phyloP scores from a whole-genome alignment of 345 rosid genomes.

The Moringa oleifera region DNA sequence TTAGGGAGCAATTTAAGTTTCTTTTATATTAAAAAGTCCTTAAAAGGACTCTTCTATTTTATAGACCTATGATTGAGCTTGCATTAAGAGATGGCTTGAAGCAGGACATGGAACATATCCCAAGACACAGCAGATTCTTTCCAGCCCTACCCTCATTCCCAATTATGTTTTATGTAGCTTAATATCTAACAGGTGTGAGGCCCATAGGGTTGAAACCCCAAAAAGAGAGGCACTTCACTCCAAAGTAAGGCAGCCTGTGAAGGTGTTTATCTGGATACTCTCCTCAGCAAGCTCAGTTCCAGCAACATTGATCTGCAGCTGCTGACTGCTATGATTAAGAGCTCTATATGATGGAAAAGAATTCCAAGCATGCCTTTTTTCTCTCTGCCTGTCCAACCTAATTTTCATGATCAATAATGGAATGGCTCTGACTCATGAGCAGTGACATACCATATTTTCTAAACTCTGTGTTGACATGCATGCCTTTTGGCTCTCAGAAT shows the following conservation, averaged over 20 bases:
- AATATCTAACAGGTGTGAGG: conserved; percentile 57
- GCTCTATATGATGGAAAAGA: too few species aligned
- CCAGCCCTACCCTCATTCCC: conserved; percentile 58
- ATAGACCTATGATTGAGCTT: conserved; percentile 44
- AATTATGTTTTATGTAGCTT: conserved; percentile 59
- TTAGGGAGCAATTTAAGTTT: not conserved
- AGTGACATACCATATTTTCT: too few species aligned
- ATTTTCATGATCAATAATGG: too few species aligned
- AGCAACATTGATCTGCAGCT: conserved; percentile 61
- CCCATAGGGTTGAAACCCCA: conserved; percentile 34
- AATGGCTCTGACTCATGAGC: too few species aligned
- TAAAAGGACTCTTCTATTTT: not conserved
- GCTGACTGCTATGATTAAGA: conserved; percentile 15
- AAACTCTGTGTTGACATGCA: too few species aligned
- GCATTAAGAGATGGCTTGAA: conserved; percentile 64
- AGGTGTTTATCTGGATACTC: too few species aligned
- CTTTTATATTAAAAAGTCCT: not conserved
- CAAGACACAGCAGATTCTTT: conserved; percentile 53
- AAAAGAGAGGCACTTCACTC: conserved; percentile 26
- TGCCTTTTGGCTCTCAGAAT: too few species aligned
- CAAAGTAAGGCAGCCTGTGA: not conserved
- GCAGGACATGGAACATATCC: conserved; percentile 68
- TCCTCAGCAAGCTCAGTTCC: too few species aligned
- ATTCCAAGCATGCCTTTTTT: too few species aligned
- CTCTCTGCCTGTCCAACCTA: too few species aligned